Base-by-base conservation (phyloP, 176 grass and related monocot genomes). In the Triticum monococcum region DNA sequence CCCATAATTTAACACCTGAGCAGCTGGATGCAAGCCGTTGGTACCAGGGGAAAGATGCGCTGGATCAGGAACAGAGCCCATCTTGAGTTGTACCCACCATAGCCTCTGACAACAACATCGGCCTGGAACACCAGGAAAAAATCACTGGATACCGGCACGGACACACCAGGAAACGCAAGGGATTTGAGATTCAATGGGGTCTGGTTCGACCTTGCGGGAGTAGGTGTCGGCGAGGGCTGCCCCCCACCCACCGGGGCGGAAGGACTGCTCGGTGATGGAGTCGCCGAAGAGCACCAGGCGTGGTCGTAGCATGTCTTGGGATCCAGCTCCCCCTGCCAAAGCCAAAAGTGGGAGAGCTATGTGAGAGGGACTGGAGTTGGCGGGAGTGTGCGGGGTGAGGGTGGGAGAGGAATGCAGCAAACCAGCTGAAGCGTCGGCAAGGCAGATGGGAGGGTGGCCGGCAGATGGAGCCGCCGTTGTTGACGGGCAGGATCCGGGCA, bases 21-120 rank as follows among this genome's bases (percentile, higher is more conserved):
- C 38, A 74, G 35, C 32, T 40, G 81, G 18, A 81, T 24, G 8
- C 2, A n/a, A 41, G 16, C 24, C 12, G 25, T 5, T 80, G 66
- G 83, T 95, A 92, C 90, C 56, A 74, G 52, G 18, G 93, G 93
- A 6, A 95, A 98, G 11, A 98, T 86, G 16, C 83, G 91, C 28
- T 96, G 82, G 48, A 96, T 88, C 40, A 98, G 78, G 81, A 98
- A 98, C 30, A 98, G 75, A 22, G 96, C 93, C 96, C 96, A 98
- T 79, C 93, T 92, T 25, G 93, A 92, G 79, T 95, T 98, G 88
- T 98, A 98, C 9, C 96, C 96, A 16, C 93, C 87, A 33, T 91
- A 98, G 33, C 96, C 96, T 88, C 96, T 89, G 12, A 94, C 91
- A 65, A 96, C 31, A 35, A 98, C 36, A 81, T 98, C 96, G 52